phyloP scores from a whole-genome alignment of 2,329 filamentous ascomycete genomes.

The Alternaria incomplexa region DNA sequence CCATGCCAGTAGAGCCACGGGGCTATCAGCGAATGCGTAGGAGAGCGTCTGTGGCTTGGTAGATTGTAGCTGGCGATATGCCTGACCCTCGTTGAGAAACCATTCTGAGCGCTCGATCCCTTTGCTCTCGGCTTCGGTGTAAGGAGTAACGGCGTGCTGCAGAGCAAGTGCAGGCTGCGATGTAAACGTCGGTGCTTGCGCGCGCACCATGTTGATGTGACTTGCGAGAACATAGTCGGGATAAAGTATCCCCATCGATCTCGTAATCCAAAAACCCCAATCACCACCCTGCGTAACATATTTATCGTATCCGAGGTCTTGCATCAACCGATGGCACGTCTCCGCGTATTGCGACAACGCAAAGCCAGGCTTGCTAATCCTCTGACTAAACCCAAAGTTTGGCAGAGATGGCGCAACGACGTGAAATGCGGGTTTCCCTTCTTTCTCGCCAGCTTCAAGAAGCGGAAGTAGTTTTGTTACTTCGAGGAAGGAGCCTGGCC shows the following conservation, averaged over 20 bases:
- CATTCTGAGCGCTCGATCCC: slow-evolving; percentile 62
- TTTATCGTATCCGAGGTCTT: slow-evolving; percentile 67
- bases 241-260: slow-evolving; percentile 66
- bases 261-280: slow-evolving; percentile 72
- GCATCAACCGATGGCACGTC: slow-evolving; percentile 71
- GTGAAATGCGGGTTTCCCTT: slow-evolving; percentile 56
- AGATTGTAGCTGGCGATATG: slow-evolving; percentile 65
- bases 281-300: slow-evolving; percentile 69
- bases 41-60: slow-evolving; percentile 77
- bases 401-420: slow-evolving; percentile 62
- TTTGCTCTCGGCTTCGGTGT: slow-evolving; percentile 58
- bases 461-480: slow-evolving; percentile 65
- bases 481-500: slow-evolving; percentile 74
- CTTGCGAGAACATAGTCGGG: slow-evolving; percentile 63
- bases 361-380: slow-evolving; percentile 62
- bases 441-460: slow-evolving; percentile 41
- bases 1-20: slow-evolving; percentile 75
- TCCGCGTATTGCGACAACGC: slow-evolving; percentile 67
- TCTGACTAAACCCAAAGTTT: slow-evolving; percentile 62
- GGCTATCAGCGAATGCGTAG: slow-evolving; percentile 72
- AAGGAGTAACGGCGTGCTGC: slow-evolving; percentile 62
- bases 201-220: slow-evolving; percentile 67
- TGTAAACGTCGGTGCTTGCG: slow-evolving; percentile 45
- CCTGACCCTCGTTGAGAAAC: slow-evolving; percentile 64
- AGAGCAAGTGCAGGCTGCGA: slow-evolving; percentile 64